Evolutionary conservation across 805 yeast species (phyloP).

Genomic region (Ogataea angusta): DNA sequence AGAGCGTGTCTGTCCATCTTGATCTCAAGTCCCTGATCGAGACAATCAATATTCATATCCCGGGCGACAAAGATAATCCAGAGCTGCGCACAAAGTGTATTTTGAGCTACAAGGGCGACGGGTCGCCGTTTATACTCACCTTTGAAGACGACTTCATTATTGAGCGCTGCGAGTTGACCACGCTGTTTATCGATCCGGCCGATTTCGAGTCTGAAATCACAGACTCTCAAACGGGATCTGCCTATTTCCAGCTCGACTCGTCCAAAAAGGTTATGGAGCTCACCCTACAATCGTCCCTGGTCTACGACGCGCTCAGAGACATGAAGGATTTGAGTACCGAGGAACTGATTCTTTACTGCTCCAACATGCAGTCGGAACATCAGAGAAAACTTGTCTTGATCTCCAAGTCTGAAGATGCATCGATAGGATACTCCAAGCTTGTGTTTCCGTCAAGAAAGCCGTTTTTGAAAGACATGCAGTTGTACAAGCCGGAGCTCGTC

Average conservation of each 20-base stretch:
- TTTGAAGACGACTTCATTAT: constrained; percentile 52
- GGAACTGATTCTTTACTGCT: constrained; percentile 46
- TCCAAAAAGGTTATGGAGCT: constrained; percentile 47
- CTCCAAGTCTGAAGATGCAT: constrained; percentile 54
- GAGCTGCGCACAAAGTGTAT: constrained; percentile 43
- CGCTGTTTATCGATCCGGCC: constrained; percentile 33
- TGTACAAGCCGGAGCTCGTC: constrained; percentile 30
- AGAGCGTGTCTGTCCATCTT: constrained; percentile 35
- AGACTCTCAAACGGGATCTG: constrained; percentile 30
- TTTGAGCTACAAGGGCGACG: constrained; percentile 45
- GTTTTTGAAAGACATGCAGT: constrained; percentile 57
- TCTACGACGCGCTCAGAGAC: constrained; percentile 54
- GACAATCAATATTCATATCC: constrained; percentile 43
- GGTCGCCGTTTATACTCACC: constrained; percentile 51
- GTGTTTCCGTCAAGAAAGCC: constrained; percentile 61
- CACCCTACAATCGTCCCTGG: constrained; percentile 48
- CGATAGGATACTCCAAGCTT: constrained; percentile 66
- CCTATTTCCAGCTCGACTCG: constrained; percentile 35
- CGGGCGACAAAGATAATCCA: constrained; percentile 22
- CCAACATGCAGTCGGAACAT: constrained; percentile 17
- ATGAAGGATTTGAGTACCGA: constrained; percentile 52
- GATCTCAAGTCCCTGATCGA: constrained; percentile 48
- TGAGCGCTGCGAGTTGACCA: constrained; percentile 56
- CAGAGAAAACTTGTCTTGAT: constrained; percentile 50
- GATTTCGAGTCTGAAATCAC: constrained; percentile 5